Evolutionary conservation across 257 asterid genomes (phyloP), one percentile per base, ranked within the genome.

Genomic region (Salvia rosmarinus): DNA sequence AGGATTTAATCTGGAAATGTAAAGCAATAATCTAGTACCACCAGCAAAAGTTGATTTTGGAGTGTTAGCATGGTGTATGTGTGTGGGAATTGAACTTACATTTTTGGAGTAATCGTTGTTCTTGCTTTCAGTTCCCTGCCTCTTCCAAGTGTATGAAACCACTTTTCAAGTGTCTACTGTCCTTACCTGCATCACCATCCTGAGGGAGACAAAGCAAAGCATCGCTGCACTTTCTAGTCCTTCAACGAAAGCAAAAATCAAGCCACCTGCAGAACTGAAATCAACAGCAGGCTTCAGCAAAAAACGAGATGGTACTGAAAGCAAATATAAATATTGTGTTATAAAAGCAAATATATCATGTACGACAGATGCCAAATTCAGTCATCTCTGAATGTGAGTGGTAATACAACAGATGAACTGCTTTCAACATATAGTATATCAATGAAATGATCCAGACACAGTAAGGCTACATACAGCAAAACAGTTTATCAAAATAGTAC

Each of bases 381-480:
- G 19, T 23, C 35, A 20, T 20, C 59, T 52, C 6, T 12, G 4
- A 4, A 46, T 11, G 52, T 17, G 19, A 46, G 2, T 46, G 59
- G 32, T 51, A 19, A 25, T 51, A 51, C 32, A 51, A 13, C n/a
- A 20, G n/a, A 39, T 39, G 30, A 25, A 25, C 70, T 67, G 54
- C 66, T 57, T 35, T 12, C 43, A 68, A 34, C 28, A 60, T 76
- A 4, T 20, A 76, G 34, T 42, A 60, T 35, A 28, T 13, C 23
- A n/a, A 69, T 44, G 62, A 73, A 16, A 68, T 37, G 47, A 57
- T 30, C 58, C 39, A 9, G 65, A 67, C 69, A 23, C 19, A 9
- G 47, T 44, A 74, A 81, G 76, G 54, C 65, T n/a, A 49, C 39
- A 68, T 23, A 43, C 13, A 60, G 14, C 67, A 50, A 64, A 62